Percentiles rank a stretch among this genome's conserved stretches.
These are phyloP conservation scores for Penicillium fuscoglaucum DNA, from an alignment of 2,329 filamentous ascomycete genomes.

Conservation along the genomic window DNA sequence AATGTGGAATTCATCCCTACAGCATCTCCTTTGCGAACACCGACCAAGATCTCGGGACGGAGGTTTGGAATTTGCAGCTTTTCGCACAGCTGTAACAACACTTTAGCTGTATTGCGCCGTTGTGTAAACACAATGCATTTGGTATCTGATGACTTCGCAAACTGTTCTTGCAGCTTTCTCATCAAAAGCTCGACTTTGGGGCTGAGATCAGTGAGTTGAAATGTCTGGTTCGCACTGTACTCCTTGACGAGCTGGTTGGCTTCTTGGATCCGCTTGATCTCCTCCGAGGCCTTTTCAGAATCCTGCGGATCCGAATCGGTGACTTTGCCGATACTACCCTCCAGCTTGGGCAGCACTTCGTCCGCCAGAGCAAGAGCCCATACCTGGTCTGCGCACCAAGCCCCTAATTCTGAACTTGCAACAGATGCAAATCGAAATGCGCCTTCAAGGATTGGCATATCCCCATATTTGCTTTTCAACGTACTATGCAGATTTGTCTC, in stretches of 20 bases:
- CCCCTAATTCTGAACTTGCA: constrained; percentile 67
- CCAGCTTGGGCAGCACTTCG: constrained; percentile 61
- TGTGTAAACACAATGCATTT: constrained; percentile 89
- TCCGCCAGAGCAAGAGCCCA: constrained; percentile 72
- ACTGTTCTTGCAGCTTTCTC: constrained; percentile 62
- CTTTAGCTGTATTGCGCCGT: constrained; percentile 71
- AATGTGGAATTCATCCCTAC: constrained; percentile 66
- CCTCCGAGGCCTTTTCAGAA: constrained; percentile 50
- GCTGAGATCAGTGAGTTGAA: constrained; percentile 56
- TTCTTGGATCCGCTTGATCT: constrained; percentile 58
- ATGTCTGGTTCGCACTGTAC: constrained; percentile 49
- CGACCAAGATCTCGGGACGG: constrained; percentile 64
- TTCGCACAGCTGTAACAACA: constrained; percentile 69
- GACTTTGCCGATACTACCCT: constrained; percentile 47
- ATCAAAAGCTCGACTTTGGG: constrained; percentile 69
- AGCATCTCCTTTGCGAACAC: constrained; percentile 52
- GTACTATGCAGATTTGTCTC: constrained; percentile 65
- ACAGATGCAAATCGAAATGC: constrained; percentile 61
- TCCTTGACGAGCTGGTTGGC: constrained; percentile 58
- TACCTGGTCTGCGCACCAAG: constrained; percentile 80
- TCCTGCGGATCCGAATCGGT: constrained; percentile 4
- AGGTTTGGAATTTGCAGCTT: constrained; percentile 60
- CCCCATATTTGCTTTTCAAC: constrained; percentile 56
- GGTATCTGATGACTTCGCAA: constrained; percentile 56
- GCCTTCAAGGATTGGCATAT: constrained; percentile 54